Conservation (phyloP, 2,329 filamentous ascomycete species). For the Pseudofabraea citricarpa region DNA sequence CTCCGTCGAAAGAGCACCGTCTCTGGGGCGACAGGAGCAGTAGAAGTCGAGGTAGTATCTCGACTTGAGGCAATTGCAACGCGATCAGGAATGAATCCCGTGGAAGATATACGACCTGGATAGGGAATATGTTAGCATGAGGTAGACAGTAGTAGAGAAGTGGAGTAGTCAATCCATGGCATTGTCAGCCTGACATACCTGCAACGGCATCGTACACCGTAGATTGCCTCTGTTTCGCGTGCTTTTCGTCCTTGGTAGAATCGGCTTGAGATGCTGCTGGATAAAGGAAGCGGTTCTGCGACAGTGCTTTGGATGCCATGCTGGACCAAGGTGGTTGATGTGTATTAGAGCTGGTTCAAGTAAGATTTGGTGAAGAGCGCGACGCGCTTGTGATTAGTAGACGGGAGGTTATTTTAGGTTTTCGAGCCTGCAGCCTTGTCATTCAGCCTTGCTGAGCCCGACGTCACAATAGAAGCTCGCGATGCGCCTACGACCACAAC, state of each 20-base stretch:
- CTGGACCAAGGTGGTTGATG: not conserved
- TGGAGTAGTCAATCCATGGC: too few species aligned
- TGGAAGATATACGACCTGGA: constrained; percentile 35
- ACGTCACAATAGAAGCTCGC: too few species aligned
- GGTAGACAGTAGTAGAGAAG: too few species aligned
- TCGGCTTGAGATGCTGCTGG: constrained; percentile 8
- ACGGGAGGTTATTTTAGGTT: too few species aligned
- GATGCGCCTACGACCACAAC: too few species aligned
- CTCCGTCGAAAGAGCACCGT: constrained; percentile 64
- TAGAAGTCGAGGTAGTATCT: constrained; percentile 25
- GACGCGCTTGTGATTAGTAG: too few species aligned
- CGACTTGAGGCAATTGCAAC: constrained; percentile 18
- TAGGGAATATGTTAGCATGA: too few species aligned
- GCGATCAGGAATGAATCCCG: constrained; percentile 34
- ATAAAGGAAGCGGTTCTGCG: constrained; percentile 14
- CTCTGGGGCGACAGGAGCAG: constrained; percentile 53
- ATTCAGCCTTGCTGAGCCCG: too few species aligned
- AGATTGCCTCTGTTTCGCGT: constrained; percentile 30
- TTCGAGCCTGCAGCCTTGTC: too few species aligned
- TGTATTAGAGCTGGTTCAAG: not conserved
- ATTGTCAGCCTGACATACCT: too few species aligned
- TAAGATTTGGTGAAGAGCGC: too few species aligned
- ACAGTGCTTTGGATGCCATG: constrained; percentile 22
- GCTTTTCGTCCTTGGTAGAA: constrained; percentile 7
- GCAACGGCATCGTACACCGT: constrained; percentile 72